Evolutionary conservation across 345 rosid species (phyloP).

Genomic region (Erysimum cheiranthoides): DNA sequence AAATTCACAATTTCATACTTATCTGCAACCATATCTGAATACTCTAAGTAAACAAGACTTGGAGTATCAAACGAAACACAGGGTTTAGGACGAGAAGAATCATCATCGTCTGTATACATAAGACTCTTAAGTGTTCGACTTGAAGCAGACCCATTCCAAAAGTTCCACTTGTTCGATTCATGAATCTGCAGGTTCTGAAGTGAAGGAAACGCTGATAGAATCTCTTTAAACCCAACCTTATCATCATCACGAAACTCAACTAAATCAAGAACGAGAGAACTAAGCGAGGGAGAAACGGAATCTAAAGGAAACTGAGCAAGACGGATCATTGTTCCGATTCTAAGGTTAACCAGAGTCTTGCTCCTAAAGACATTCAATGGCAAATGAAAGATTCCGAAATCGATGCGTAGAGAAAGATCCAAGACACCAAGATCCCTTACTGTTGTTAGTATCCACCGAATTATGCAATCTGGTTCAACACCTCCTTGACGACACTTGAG

Average conservation of each 20-base stretch:
- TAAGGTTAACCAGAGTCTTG: conserved; percentile 21
- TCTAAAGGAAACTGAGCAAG: background rate
- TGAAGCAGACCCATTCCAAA: conserved; percentile 35
- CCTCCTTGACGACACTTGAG: conserved; percentile 13
- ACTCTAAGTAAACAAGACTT: conserved; percentile 38
- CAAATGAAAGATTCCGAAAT: background rate
- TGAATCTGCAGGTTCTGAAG: conserved; percentile 20
- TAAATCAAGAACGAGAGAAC: conserved; percentile 32
- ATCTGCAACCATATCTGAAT: conserved; percentile 34
- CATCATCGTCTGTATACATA: background rate
- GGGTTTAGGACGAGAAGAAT: conserved; percentile 20
- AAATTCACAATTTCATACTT: conserved; percentile 15
- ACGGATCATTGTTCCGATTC: conserved; percentile 22
- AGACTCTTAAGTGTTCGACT: background rate
- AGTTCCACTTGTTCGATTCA: conserved; percentile 15
- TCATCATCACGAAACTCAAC: background rate
- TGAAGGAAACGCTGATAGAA: conserved; percentile 25
- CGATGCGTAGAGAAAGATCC: conserved; percentile 12
- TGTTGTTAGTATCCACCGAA: conserved; percentile 11
- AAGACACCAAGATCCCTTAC: conserved; percentile 14
- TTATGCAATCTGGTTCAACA: background rate
- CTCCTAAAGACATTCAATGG: conserved; percentile 7
- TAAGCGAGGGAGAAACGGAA: conserved; percentile 15
- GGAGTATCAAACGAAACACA: conserved; percentile 40
- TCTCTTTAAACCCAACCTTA: background rate